Base-by-base conservation (phyloP, 148 eudicot genomes). In the Persicaria maculosa region DNA sequence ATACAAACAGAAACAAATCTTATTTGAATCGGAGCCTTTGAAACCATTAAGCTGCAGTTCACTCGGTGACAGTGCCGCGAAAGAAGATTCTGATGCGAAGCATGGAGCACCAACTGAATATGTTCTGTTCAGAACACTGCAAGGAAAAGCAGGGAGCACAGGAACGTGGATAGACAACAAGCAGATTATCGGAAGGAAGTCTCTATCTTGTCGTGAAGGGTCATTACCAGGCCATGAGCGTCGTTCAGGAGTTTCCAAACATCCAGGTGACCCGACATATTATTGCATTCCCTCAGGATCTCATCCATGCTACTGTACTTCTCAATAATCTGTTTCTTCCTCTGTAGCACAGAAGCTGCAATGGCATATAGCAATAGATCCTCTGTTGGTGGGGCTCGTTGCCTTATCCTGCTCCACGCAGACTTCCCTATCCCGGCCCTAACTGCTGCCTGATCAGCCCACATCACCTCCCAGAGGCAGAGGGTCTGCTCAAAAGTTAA, bases 381-480 rank as follows among this genome's bases (percentile, higher is more conserved):
- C 17, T 95, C 98, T 0, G 97, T 95, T 3, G 98, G 98, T 5
- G 98, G 98, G 71, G 96, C 96, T 2, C 96, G 89, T 70, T 83
- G 93, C 83, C 98, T 88, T 79, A 90, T 92, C 84, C 90, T 78
- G 64, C 92, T 88, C 98, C 97, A 92, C 0, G 97, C 91, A 11
- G 97, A 90, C 75, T 92, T 95, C 31, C 96, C 96, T 0, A 95
- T 78, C 57, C 97, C 96, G 6, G 93, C 97, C 78, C 97, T 81
- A 62, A 90, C 86, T 9, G 98, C 98, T 4, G 96, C 93, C 81
- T 92, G 93, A 81, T 95, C 97, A 0, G 98, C 96, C 98, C 98
- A 95, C 96, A 95, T 89, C 15, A 95, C 97, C 77, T 95, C 98
- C 98, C 98, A 95, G 17, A 95, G 88, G 50, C 98, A 92, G 43